Evolutionary conservation across 2,329 filamentous ascomycete species (phyloP), one percentile per base, ranked within the genome.

Genomic region (Daldinia sp.): DNA sequence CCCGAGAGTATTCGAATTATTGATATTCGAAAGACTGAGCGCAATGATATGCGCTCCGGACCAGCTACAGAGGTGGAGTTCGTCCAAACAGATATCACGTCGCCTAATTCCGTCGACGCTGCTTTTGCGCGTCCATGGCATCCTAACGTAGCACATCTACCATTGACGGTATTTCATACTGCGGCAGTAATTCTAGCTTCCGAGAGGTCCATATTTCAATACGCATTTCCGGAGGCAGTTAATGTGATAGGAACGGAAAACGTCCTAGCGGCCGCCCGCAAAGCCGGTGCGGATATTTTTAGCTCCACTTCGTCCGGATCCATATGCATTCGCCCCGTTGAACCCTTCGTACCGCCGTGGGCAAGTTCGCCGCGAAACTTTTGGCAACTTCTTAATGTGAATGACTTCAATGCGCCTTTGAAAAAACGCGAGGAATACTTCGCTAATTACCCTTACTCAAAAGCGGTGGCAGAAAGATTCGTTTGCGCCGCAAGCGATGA

Each of bases 81-180:
- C 60, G 74, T 78, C 39, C 75, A 80, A 65, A 79, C 82, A 19
- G 81, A 87, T 69, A 83, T 87, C 67, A 79, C 81, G 2, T 82
- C 83, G 15, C 70, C 74, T 17, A 64, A 73, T 3, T 79, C 78
- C 1, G 80, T 83, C 0, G 62, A 73, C 5, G 75, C 74, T 0
- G 83, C 83, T 13, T 86, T 87, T 58, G 70, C 74, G 4, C 73
- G 75, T 19, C 76, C 80, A 4, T 87, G 85, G 85, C 75, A 78
- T 2, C 49, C 71, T 2, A 71, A 72, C 1, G 75, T 79, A 4
- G 75, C 79, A 4, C 47, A 72, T 3, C 75, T 81, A 3, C 83
- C 84, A 1, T 73, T 87, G 21, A 86, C 84, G 0, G 84, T 87
- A 11, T 85, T 84, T 68, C 85, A 87, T 74, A 86, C 81, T 0